Evolutionary conservation across 1,139 yeast species (phyloP).

Genomic region (Blastobotrys illinoisensis): DNA sequence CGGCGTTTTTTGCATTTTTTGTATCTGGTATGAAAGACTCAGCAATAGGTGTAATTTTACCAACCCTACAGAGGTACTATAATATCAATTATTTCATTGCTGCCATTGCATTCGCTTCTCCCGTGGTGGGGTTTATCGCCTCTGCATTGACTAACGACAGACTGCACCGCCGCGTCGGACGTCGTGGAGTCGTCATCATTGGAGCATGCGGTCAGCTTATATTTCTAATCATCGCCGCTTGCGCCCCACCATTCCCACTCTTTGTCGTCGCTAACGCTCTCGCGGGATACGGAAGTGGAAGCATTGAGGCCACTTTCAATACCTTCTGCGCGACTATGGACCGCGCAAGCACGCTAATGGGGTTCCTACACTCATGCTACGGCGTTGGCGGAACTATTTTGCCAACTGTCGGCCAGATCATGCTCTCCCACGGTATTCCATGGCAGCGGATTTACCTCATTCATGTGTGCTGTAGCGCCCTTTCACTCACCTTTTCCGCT

Average conservation of each 20-base stretch:
- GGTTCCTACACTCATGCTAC: slow-evolving; percentile 52
- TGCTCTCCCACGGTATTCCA: slow-evolving; percentile 41
- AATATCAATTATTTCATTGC: slow-evolving; percentile 24
- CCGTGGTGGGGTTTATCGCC: slow-evolving; percentile 34
- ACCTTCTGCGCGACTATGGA: slow-evolving; percentile 49
- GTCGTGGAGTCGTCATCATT: slow-evolving; percentile 35
- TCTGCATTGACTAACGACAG: slow-evolving; percentile 35
- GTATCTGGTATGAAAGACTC: slow-evolving; percentile 20
- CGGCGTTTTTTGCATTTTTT: slow-evolving; percentile 19
- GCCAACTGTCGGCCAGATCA: slow-evolving; percentile 51
- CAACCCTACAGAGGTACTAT: slow-evolving; percentile 22
- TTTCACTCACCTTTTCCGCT: too few relatives aligned
- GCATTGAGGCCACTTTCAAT: slow-evolving; percentile 51
- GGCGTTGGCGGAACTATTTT: slow-evolving; percentile 59
- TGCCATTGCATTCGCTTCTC: slow-evolving; percentile 28
- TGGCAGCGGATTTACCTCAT: slow-evolving; percentile 55
- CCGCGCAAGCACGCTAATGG: slow-evolving; percentile 45
- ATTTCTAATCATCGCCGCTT: slow-evolving; percentile 40
- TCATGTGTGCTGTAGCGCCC: slow-evolving; percentile 38
- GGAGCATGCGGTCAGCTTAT: slow-evolving; percentile 38
- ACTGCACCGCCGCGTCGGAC: slow-evolving; percentile 40
- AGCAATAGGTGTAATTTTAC: slow-evolving; percentile 19
- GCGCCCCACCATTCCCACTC: slow-evolving; percentile 36
- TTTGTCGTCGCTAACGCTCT: slow-evolving; percentile 49
- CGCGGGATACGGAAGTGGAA: slow-evolving; percentile 56